phyloP scores from a whole-genome alignment of 192 early-diverging fungal species.

The Kickxella alabastrina region DNA sequence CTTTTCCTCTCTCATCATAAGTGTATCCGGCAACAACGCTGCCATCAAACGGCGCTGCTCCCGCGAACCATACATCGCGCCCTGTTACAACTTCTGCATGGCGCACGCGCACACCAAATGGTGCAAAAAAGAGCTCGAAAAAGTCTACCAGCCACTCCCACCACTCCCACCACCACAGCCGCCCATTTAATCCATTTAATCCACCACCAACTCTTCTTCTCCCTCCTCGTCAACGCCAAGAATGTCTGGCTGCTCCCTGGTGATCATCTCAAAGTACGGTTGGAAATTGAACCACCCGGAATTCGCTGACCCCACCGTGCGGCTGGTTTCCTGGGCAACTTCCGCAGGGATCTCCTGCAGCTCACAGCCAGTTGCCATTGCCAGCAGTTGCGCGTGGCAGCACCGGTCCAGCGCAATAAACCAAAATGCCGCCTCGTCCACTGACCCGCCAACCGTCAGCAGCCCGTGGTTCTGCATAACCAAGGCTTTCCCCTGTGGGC shows the following conservation, averaged over 20 bases:
- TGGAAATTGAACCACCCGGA: slow-evolving; percentile 52
- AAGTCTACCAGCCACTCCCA: not conserved
- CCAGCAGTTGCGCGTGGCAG: slow-evolving; percentile 56
- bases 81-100: slow-evolving; percentile 43
- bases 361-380: slow-evolving; percentile 48
- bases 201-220: no score
- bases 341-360: slow-evolving; percentile 23
- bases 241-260: slow-evolving; percentile 42
- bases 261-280: slow-evolving; percentile 43
- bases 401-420: slow-evolving; percentile 58
- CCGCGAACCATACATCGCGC: slow-evolving; percentile 33
- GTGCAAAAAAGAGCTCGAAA: slow-evolving; percentile 35
- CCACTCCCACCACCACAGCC: not conserved
- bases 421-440: slow-evolving; percentile 58
- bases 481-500: slow-evolving; percentile 51
- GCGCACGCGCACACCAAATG: slow-evolving; percentile 35
- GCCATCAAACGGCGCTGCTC: slow-evolving; percentile 41
- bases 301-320: slow-evolving; percentile 27
- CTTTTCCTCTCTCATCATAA: no score
- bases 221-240: slow-evolving; percentile 33
- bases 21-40: slow-evolving; percentile 43
- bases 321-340: slow-evolving; percentile 27
- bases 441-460: slow-evolving; percentile 51
- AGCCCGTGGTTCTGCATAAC: slow-evolving; percentile 63
- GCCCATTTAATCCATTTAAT: not conserved